Base-by-base conservation (phyloP, 164 flowering plant genomes). In the Stephania yunnanensis region DNA sequence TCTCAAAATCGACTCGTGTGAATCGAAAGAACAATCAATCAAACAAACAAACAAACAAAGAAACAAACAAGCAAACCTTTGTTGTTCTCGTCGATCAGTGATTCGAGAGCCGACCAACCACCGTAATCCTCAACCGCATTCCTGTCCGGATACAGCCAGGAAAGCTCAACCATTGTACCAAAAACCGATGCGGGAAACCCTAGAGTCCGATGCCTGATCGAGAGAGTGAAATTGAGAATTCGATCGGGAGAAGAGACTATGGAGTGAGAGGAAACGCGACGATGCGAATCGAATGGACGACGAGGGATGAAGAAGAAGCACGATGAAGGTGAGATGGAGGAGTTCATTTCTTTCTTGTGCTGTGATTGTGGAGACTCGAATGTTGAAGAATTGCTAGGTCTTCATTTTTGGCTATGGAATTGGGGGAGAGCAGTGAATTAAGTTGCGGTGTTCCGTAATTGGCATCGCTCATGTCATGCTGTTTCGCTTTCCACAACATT, bases 51-150 rank as follows among this genome's bases (percentile, higher is more conserved):
- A 46, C 36, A 70, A 30, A 5, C 10, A 29, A 22, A 5, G 9
- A 66, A 19, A 52, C 55, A 66, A 10, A 19, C 6, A 71, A 44
- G 5, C 19, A 1, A 48, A 87, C 92, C 86, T 80, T 83, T 81
- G 46, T 81, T 86, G 71, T 77, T 68, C 15, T n/a, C 46, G 2
- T 72, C 63, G 8, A 46, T 71, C 46, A 73, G 78, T 69, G 85
- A 22, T 36, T 87, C 87, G n/a, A 73, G 76, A 50, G 81, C 44
- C 10, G 82, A 88, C 92, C 92, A 89, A 68, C 92, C 92, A 44
- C 86, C 87, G 42, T 61, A 85, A 42, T 79, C 82, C 46, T 82
- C 84, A 42, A 20, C 53, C 1, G 78, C 68, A 30, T 70, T 75
- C 61, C n/a, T 68, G 15, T 81, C 83, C 2, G 85, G 77, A 48